A percentile compares a stretch with the other conserved stretches of the same genome.
These are phyloP conservation scores for Fusarium vanettenii DNA, from an alignment of 2,329 filamentous ascomycete genomes.

Conservation along the genomic window DNA sequence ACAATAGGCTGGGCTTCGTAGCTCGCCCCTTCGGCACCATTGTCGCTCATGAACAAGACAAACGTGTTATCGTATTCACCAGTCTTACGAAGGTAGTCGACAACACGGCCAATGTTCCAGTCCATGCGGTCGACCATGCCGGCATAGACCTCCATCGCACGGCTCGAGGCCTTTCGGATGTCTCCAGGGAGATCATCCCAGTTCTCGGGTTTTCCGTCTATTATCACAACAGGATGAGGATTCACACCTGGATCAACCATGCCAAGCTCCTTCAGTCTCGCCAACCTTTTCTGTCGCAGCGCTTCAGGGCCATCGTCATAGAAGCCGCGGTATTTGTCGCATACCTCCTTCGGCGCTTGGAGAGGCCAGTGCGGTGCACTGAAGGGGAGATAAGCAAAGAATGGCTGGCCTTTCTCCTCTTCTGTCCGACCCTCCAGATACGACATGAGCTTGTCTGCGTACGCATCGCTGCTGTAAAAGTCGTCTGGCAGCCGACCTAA, in stretches of 20 bases:
- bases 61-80: constrained; percentile 73
- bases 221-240: neutral
- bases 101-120: constrained; percentile 67
- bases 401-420: constrained; percentile 48
- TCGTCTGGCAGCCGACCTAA: neutral
- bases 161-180: constrained; percentile 36
- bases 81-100: constrained; percentile 65
- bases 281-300: neutral
- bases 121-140: constrained; percentile 74
- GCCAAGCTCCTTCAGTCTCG: neutral
- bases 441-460: neutral
- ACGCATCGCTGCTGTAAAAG: neutral
- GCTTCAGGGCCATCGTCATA: constrained; percentile 45
- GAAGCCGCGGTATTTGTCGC: constrained; percentile 38
- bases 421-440: constrained; percentile 3
- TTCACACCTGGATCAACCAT: neutral
- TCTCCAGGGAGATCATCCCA: constrained; percentile 36
- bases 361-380: constrained; percentile 5
- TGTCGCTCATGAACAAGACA: constrained; percentile 72
- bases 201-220: neutral
- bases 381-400: constrained; percentile 59
- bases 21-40: constrained; percentile 70
- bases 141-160: constrained; percentile 70
- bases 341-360: neutral
- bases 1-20: constrained; percentile 38